phyloP scores from a whole-genome alignment of 1,284 basidiomycete genomes.

The Sanguinoderma infundibulare region DNA sequence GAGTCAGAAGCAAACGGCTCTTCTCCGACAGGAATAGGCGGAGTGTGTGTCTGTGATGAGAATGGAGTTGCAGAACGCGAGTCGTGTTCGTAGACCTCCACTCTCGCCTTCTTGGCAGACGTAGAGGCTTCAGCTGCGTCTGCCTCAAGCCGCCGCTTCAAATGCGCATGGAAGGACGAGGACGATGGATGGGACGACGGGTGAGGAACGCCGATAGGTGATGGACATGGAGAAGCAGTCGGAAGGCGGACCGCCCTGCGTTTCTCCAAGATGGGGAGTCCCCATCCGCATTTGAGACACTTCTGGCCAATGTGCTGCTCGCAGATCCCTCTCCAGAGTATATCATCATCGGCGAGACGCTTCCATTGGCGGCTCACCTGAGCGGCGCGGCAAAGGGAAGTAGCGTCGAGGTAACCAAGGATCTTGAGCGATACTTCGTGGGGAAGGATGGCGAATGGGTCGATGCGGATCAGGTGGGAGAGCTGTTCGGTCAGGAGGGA shows the following conservation, averaged over 20 bases:
- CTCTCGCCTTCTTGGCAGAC: conserved; percentile 56
- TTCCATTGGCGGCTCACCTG: conserved; percentile 93
- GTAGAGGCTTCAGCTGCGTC: conserved; percentile 34
- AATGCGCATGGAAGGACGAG: conserved; percentile 2
- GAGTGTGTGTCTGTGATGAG: conserved; percentile 11
- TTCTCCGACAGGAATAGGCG: conserved; percentile 9
- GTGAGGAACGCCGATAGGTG: conserved; percentile 24
- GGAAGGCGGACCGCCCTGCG: conserved; percentile 51
- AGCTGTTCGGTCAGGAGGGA: conserved; percentile 95
- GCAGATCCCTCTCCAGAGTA: conserved; percentile 96
- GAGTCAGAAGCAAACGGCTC: not conserved
- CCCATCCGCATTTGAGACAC: conserved; percentile 98
- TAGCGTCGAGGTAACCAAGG: conserved; percentile 93
- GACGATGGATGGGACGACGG: conserved; percentile 18
- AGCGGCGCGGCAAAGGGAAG: conserved; percentile 92
- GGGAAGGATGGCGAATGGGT: conserved; percentile 92
- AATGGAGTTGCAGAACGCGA: conserved; percentile 10
- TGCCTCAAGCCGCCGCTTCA: conserved; percentile 32
- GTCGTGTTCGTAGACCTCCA: conserved; percentile 24
- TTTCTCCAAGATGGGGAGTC: conserved; percentile 89
- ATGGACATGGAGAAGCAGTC: conserved; percentile 38
- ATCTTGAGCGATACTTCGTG: conserved; percentile 91
- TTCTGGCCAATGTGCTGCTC: conserved; percentile 99
- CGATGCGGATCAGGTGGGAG: conserved; percentile 90
- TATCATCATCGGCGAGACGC: conserved; percentile 91